Evolutionary conservation across 2,329 filamentous ascomycete genomes (phyloP), one percentile per base, ranked within the genome.

Genomic region (Sphaerulina populicola): DNA sequence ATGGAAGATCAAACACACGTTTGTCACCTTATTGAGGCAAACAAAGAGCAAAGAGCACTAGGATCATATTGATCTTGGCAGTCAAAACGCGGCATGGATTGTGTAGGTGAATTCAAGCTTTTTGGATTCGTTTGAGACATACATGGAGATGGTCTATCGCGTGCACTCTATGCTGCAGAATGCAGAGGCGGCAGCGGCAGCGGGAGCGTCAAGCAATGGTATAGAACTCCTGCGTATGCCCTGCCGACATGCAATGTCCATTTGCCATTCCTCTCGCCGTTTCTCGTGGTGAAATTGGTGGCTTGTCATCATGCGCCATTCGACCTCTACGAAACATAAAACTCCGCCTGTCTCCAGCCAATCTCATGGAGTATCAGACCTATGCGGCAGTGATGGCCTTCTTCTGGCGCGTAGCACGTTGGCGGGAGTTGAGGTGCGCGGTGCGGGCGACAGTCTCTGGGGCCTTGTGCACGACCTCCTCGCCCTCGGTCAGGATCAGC

Each of bases 401-500:
- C 71, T 79, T 77, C 69, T 74, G 69, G 68, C 78, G 74, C 66
- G 74, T 70, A 66, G 88, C 93, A 72, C 90, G 89, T 83, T 98
- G 93, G 80, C 91, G 87, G 69, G 86, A 88, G 80, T 75, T 86
- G 71, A 98, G 80, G 74, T 84, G 86, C 31, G 55, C 51, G 29
- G 30, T 79, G 65, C 82, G 81, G 67, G 77, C 76, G 60, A 77
- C 79, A 66, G 82, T 79, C 59, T 81, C 73, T 65, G 83, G 79
- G 58, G 83, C 83, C 85, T 98, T 98, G 78, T 90, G 82, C 68
- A 98, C 88, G 67, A 86, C 82, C 82, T 98, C 94, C 71, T 94
- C 86, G 69, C 81, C 89, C 83, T 98, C 94, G 71, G 91, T 95
- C 68, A 98, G 83, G 83, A 98, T 98, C 69, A 98, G 80, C 81